A percentile compares a stretch with the other conserved stretches of the same genome.
phyloP scores from a whole-genome alignment of 208 protist species.

The Wallacemonas rigidus region DNA sequence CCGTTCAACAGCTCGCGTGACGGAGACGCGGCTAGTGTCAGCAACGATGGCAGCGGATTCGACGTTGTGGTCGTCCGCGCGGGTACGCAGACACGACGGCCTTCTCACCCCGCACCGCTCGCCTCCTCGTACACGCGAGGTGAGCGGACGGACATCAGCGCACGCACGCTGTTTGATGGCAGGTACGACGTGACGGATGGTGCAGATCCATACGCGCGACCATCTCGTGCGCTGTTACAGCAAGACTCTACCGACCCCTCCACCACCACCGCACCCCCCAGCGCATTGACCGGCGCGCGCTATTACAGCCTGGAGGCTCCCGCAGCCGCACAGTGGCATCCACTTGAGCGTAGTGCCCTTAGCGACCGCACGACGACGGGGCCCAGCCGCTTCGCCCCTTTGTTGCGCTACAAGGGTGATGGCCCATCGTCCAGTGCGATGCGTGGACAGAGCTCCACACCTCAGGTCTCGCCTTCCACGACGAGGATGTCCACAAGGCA shows the following conservation, averaged over 20 bases:
- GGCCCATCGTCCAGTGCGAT: too few relatives aligned
- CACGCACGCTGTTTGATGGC: not conserved
- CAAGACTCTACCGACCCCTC: too few relatives aligned
- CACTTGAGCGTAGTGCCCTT: not conserved
- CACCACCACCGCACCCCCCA: too few relatives aligned
- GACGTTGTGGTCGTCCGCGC: slow-evolving; percentile 8
- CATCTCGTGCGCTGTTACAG: too few relatives aligned
- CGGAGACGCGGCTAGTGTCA: not conserved
- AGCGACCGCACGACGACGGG: not conserved
- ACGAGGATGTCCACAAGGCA: too few relatives aligned
- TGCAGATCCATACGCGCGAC: too few relatives aligned
- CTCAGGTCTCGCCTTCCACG: too few relatives aligned
- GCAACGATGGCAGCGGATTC: slow-evolving; percentile 10
- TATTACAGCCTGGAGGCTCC: too few relatives aligned
- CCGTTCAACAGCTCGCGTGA: not conserved
- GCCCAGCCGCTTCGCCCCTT: not conserved
- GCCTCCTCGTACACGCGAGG: slow-evolving; percentile 4
- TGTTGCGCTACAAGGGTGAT: not conserved
- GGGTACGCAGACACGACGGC: not conserved
- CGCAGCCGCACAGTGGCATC: too few relatives aligned
- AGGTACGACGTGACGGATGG: not conserved
- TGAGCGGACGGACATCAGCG: not conserved
- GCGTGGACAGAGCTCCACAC: too few relatives aligned
- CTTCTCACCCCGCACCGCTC: not conserved
- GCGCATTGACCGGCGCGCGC: too few relatives aligned